A percentile compares a stretch with the other conserved stretches of the same genome.
Evolutionary conservation across 2,329 filamentous ascomycete genomes (phyloP).

Genomic region (Ceratocystis variospora): DNA sequence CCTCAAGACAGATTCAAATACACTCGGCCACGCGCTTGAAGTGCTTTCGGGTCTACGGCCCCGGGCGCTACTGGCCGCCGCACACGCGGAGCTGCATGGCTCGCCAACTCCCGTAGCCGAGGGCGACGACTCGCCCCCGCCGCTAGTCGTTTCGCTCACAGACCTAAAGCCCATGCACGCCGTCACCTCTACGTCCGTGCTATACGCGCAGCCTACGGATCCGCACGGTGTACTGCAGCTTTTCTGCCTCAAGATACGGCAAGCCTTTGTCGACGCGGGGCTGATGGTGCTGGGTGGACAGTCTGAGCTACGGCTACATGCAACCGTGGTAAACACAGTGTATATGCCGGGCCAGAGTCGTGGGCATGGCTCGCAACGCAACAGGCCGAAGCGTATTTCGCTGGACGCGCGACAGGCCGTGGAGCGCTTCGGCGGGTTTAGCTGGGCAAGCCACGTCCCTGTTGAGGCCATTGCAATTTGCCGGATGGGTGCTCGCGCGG

Average conservation of each 20-base stretch:
- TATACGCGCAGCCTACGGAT: conserved; percentile 52
- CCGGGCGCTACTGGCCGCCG: conserved; percentile 13
- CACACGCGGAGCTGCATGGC: conserved; percentile 19
- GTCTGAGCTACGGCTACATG: conserved; percentile 61
- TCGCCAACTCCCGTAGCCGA: background rate
- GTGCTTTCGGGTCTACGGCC: conserved; percentile 27
- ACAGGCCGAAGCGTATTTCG: conserved; percentile 29
- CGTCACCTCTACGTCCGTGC: conserved; percentile 42
- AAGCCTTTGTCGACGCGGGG: conserved; percentile 40
- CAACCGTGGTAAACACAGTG: conserved; percentile 74
- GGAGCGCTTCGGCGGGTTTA: conserved; percentile 46
- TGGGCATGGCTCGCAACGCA: background rate
- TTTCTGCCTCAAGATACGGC: conserved; percentile 45
- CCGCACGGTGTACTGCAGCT: conserved; percentile 34
- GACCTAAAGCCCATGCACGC: conserved; percentile 50
- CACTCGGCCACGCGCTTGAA: conserved; percentile 22
- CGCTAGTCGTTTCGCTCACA: conserved; percentile 34
- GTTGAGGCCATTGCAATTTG: conserved; percentile 67
- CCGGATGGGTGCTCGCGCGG: conserved; percentile 70
- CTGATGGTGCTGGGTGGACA: conserved; percentile 41
- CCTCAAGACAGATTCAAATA: conserved; percentile 29
- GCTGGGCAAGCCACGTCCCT: conserved; percentile 56
- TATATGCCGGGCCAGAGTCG: conserved; percentile 41
- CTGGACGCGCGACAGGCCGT: conserved; percentile 44
- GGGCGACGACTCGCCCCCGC: conserved; percentile 15